A percentile compares a stretch with the other conserved stretches of the same genome.
These are phyloP conservation scores for Sporothrix euskadiensis DNA, from an alignment of 2,329 filamentous ascomycete genomes.

Conservation along the genomic window DNA sequence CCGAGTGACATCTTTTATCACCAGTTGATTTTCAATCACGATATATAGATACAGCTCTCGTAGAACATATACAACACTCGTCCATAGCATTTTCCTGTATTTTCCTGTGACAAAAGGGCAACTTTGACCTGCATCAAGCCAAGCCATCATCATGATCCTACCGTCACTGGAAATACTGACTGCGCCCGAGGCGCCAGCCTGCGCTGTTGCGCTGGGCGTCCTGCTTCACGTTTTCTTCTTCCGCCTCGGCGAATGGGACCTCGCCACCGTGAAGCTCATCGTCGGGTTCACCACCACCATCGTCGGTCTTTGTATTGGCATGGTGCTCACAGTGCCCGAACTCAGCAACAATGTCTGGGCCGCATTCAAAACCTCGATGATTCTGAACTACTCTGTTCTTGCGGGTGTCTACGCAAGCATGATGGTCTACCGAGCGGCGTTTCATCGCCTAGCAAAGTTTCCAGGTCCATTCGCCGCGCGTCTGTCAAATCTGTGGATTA, in stretches of 20 bases:
- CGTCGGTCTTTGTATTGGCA: not conserved
- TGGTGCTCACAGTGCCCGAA: not conserved
- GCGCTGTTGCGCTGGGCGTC: constrained; percentile 22
- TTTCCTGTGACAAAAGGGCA: not conserved
- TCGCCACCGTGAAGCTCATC: constrained; percentile 19
- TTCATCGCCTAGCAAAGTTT: constrained; percentile 30
- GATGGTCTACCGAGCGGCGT: constrained; percentile 29
- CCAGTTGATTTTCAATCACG: not conserved
- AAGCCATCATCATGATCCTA: not conserved
- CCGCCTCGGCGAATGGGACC: constrained; percentile 26
- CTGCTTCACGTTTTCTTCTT: constrained; percentile 26
- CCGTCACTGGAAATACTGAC: not conserved
- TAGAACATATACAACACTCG: not conserved
- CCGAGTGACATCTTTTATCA: too few relatives aligned
- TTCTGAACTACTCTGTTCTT: not conserved
- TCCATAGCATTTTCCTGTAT: not conserved
- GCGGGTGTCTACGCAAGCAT: constrained; percentile 27
- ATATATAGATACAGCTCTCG: not conserved
- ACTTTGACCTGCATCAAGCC: not conserved
- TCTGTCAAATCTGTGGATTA: constrained; percentile 21
- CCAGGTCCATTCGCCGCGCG: constrained; percentile 29
- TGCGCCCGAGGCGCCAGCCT: not conserved
- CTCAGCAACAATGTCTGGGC: not conserved
- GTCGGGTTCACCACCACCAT: not conserved
- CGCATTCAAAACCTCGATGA: not conserved